phyloP scores from a whole-genome alignment of 2,329 filamentous ascomycete species.

The Mycosphaerella arachidis region DNA sequence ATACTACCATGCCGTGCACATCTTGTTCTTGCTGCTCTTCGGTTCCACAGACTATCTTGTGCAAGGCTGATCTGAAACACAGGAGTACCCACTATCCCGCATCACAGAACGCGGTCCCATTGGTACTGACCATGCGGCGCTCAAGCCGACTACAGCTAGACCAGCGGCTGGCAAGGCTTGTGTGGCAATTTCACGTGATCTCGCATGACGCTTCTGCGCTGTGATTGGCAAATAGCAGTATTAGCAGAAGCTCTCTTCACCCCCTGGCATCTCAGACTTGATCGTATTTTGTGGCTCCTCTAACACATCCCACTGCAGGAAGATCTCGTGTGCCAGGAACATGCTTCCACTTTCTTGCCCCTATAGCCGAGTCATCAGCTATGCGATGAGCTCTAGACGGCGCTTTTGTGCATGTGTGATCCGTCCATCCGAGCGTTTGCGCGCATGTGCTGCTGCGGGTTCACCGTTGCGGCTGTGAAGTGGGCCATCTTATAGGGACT shows the following conservation, averaged over 20 bases:
- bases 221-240: neutral
- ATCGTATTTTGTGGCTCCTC: neutral
- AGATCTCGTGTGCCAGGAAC: neutral
- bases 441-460: neutral
- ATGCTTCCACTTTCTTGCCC: neutral
- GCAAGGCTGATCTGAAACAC: constrained; percentile 10
- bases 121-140: constrained; percentile 11
- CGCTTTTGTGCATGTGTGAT: neutral
- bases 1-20: neutral
- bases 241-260: neutral
- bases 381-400: neutral
- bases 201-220: neutral
- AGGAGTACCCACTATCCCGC: constrained; percentile 17
- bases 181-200: neutral
- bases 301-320: neutral
- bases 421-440: neutral
- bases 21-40: constrained; percentile 1
- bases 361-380: neutral
- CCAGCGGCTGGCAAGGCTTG: neutral
- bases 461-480: neutral
- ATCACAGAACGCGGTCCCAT: constrained; percentile 17
- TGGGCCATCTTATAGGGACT: neutral
- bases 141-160: neutral
- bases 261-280: neutral
- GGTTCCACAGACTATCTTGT: too few species aligned